Conservation (phyloP, 768 basidiomycete species). For the Suillus sp. region DNA sequence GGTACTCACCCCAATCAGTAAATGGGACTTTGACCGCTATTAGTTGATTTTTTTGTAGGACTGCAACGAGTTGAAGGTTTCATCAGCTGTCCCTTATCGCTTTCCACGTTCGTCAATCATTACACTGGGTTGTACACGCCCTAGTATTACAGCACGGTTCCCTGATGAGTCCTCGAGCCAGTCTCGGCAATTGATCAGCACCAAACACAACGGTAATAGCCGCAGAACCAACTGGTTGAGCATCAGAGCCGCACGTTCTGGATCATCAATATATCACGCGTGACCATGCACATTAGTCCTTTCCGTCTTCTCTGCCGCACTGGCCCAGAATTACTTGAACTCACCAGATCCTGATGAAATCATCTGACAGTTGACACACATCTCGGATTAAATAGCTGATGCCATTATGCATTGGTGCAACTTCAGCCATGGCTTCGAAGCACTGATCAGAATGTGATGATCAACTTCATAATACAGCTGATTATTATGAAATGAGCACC, state of each 20-base stretch:
- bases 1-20: neutral
- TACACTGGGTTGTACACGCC: neutral
- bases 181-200: neutral
- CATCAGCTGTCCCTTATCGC: neutral
- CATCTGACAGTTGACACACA: neutral
- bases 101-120: neutral
- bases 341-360: neutral
- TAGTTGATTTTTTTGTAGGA: neutral
- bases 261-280: neutral
- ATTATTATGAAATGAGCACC: neutral
- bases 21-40: neutral
- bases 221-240: neutral
- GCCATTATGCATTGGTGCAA: neutral
- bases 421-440: neutral
- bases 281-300: neutral
- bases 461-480: neutral
- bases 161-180: neutral
- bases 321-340: neutral
- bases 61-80: neutral
- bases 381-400: neutral
- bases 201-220: neutral
- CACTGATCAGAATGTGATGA: neutral
- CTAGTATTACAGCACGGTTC: neutral
- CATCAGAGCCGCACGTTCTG: neutral
- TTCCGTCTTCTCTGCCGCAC: neutral